Evolutionary conservation across 108 stramenopile species (phyloP), one percentile per base, ranked within the genome.

Genomic region (Cyclotella sp.): DNA sequence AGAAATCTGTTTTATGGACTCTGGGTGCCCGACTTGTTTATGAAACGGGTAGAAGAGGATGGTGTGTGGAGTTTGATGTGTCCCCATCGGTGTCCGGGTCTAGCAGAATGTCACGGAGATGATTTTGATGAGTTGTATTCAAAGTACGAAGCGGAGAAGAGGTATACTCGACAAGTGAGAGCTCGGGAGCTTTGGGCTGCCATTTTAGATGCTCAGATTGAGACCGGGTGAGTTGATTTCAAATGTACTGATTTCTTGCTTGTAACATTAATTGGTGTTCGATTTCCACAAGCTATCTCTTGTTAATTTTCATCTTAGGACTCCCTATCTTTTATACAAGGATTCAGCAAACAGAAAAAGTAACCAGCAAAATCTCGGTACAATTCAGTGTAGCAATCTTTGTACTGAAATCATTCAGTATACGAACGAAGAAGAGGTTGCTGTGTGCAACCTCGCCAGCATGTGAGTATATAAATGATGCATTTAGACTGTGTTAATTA

Each of bases 351-450:
- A 99, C 75, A 28, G 60, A 68, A 99, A 98, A 77, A 95, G 95
- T 76, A 99, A 99, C 85, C 98, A 99, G 79, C 73, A 96, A 83
- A 98, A 99, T 79, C 74, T 99, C 34, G 98, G 98, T 39, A 97
- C 97, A 7, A 98, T 99, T 82, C 95, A 97, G 76, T 91, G 93
- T 66, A 95, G 94, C 76, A 99, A 99, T 78, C 87, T 99, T 40
- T 99, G 98, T 84, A 96, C 96, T 12, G 97, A 98, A 86, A 98
- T 99, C 66, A 88, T 98, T 60, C 96, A 98, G 82, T 97, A 93
- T 77, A 97, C 97, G n/a, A 78, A 88, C 64, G 77, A 90, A 39
- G 97, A 99, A 49, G 97, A 98, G 80, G 91, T 96, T 28, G 98
- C 98, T 14, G 98, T 98, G 11, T 98, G 98, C 89, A 98, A 97